Conservation (phyloP, 345 rosid species). For the Anacardium occidentale region DNA sequence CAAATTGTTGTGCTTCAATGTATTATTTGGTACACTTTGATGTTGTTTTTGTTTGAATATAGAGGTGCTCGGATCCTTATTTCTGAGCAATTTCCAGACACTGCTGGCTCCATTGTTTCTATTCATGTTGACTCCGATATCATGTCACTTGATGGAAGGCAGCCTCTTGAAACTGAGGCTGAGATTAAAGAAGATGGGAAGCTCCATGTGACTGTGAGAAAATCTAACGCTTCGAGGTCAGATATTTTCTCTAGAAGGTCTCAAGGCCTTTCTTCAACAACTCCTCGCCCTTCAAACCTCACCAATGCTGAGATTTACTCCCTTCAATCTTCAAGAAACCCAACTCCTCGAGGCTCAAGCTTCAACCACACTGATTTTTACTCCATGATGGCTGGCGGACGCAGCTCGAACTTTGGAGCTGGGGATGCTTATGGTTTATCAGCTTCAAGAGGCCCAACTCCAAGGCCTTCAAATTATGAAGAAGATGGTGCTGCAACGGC, state of each 20-base stretch:
- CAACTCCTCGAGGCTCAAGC: conserved; percentile 69
- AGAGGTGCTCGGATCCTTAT: conserved; percentile 61
- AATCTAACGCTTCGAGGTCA: conserved; percentile 69
- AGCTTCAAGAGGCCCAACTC: conserved; percentile 76
- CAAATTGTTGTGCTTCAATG: conserved; percentile 82
- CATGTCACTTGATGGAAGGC: conserved; percentile 70
- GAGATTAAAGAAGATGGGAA: conserved; percentile 67
- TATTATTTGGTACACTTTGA: conserved; percentile 77
- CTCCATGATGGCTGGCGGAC: conserved; percentile 58
- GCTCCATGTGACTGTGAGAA: conserved; percentile 64
- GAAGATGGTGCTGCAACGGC: conserved; percentile 51
- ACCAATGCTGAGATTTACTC: conserved; percentile 74
- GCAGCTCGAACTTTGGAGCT: conserved; percentile 81
- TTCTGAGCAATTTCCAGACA: conserved; percentile 70
- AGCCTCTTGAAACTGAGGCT: conserved; percentile 64
- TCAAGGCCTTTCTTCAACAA: conserved; percentile 48
- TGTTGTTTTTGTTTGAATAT: conserved; percentile 70
- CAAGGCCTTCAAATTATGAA: conserved; percentile 79
- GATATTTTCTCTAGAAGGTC: conserved; percentile 63
- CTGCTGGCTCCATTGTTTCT: conserved; percentile 67
- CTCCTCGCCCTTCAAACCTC: conserved; percentile 74
- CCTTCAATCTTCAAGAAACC: conserved; percentile 60
- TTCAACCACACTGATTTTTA: conserved; percentile 67
- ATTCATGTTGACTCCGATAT: conserved; percentile 72
- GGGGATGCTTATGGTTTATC: conserved; percentile 56